Percentiles rank a stretch among this genome's conserved stretches.
phyloP scores from a whole-genome alignment of 805 yeast species.

The Candida andamanensis region DNA sequence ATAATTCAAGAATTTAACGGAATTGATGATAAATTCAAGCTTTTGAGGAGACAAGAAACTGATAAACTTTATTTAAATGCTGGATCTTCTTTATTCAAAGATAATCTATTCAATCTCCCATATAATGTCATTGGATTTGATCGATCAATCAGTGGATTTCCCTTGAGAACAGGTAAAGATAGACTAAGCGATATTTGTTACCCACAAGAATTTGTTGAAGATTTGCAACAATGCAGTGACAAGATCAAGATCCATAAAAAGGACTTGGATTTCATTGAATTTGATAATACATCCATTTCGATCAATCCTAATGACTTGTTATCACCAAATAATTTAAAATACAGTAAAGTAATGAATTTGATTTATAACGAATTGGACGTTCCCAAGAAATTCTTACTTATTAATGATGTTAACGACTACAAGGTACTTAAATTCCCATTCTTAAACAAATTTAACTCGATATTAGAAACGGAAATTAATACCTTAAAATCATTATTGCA shows the following conservation, averaged over 20 bases:
- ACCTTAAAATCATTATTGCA: slow-evolving; percentile 25
- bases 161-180: slow-evolving; percentile 22
- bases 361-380: slow-evolving; percentile 18
- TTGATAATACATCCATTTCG: slow-evolving; percentile 9
- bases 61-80: slow-evolving; percentile 22
- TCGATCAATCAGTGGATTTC: slow-evolving; percentile 33
- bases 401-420: slow-evolving; percentile 26
- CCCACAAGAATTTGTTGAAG: slow-evolving; percentile 38
- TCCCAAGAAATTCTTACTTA: slow-evolving; percentile 22
- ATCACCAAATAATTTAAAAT: slow-evolving; percentile 3
- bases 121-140: slow-evolving; percentile 42
- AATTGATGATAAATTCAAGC: slow-evolving; percentile 30
- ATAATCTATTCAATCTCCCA: slow-evolving; percentile 24
- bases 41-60: slow-evolving; percentile 31
- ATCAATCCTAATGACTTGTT: slow-evolving; percentile 11
- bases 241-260: slow-evolving; percentile 20
- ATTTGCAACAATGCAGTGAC: slow-evolving; percentile 15
- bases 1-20: slow-evolving; percentile 32
- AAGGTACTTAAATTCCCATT: slow-evolving; percentile 15
- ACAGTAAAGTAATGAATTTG: slow-evolving; percentile 9
- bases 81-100: slow-evolving; percentile 25
- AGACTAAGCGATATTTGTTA: slow-evolving; percentile 17
- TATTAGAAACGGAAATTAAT: slow-evolving; percentile 21
- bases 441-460: slow-evolving; percentile 13
- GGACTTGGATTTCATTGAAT: slow-evolving; percentile 31